phyloP scores from a whole-genome alignment of 352 stramenopile species.

The Pythium utonaiense region DNA sequence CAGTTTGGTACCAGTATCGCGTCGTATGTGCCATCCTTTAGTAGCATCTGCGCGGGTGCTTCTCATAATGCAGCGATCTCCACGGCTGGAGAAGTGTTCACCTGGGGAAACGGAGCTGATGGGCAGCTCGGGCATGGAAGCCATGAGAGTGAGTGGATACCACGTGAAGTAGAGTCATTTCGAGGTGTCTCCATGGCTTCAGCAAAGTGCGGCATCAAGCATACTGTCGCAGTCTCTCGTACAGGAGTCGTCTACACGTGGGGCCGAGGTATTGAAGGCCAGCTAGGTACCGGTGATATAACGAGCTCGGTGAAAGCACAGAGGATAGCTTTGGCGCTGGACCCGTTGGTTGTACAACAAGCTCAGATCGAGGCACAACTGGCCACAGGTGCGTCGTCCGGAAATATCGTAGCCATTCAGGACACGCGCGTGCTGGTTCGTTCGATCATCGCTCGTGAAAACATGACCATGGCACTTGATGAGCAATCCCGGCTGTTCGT shows the following conservation, averaged over 20 bases:
- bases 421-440: constrained; percentile 36
- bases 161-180: constrained; percentile 50
- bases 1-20: constrained; percentile 23
- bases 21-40: constrained; percentile 32
- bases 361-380: constrained; percentile 28
- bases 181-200: constrained; percentile 27
- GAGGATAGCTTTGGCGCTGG: constrained; percentile 20
- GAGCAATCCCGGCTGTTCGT: constrained; percentile 45
- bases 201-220: constrained; percentile 35
- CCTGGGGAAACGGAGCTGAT: constrained; percentile 56
- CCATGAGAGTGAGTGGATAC: constrained; percentile 54
- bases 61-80: constrained; percentile 53
- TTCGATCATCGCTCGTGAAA: constrained; percentile 28
- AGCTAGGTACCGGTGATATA: constrained; percentile 31
- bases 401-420: constrained; percentile 6
- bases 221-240: constrained; percentile 48
- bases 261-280: constrained; percentile 45
- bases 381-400: constrained; percentile 4
- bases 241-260: constrained; percentile 54
- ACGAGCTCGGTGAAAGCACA: constrained; percentile 14
- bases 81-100: constrained; percentile 50
- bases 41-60: constrained; percentile 37
- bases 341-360: constrained; percentile 26
- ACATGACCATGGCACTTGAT: constrained; percentile 38
- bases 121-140: constrained; percentile 54